Conservation (phyloP, 495 filamentous ascomycete genomes). For the Friedmanniomyces simplex region DNA sequence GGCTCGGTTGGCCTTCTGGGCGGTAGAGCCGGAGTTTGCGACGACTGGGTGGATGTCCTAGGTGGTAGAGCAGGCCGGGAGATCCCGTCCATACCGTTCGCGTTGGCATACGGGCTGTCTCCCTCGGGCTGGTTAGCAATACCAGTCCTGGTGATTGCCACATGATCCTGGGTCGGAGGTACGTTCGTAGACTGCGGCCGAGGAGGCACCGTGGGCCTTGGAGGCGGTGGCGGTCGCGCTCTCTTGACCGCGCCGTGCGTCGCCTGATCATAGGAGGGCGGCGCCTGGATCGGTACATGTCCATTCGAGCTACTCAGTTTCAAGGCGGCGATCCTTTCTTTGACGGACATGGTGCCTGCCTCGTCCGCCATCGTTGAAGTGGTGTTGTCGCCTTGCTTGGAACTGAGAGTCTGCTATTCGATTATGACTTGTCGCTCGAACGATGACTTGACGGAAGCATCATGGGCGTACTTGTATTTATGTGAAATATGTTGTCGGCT, state of each 20-base stretch:
- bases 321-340: slow-evolving; percentile 41
- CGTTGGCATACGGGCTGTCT: slow-evolving; percentile 2
- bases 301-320: slow-evolving; percentile 44
- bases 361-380: slow-evolving; percentile 2
- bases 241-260: slow-evolving; percentile 4
- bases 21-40: slow-evolving; percentile 37
- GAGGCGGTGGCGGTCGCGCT: slow-evolving; percentile 26
- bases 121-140: slow-evolving; percentile 38
- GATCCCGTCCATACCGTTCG: slow-evolving; percentile 22
- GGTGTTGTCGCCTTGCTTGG: not conserved
- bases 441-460: too few relatives aligned
- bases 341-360: not conserved
- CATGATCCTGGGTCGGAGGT: slow-evolving; percentile 32
- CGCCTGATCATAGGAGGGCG: slow-evolving; percentile 25
- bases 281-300: slow-evolving; percentile 28
- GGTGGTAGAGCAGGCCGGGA: slow-evolving; percentile 40
- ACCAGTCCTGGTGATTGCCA: slow-evolving; percentile 25
- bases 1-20: slow-evolving; percentile 37
- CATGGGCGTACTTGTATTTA: too few relatives aligned
- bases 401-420: not conserved
- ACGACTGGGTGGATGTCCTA: slow-evolving; percentile 25
- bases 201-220: slow-evolving; percentile 24
- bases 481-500: too few relatives aligned
- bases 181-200: slow-evolving; percentile 37
- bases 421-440: too few relatives aligned